Base-by-base conservation (phyloP, 164 flowering plant genomes). In the Magnolia sinica region DNA sequence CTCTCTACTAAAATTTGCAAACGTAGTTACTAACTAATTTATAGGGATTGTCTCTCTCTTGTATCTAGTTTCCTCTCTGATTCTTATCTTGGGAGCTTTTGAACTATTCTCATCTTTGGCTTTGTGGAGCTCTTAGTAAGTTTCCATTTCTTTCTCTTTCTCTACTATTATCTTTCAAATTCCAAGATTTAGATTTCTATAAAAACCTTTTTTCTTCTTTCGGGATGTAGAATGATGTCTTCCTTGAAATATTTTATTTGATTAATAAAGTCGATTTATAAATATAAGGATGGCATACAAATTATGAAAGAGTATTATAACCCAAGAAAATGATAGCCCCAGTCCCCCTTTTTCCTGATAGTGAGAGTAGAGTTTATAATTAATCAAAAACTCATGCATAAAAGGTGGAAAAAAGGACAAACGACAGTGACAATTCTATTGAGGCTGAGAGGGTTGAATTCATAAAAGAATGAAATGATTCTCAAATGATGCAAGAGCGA, bases 81-180 rank as follows among this genome's bases (percentile, higher is more conserved):
- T 72, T 91, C 99, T 65, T 92, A 87, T 82, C 92, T 95, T 78
- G 98, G 97, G 11, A 85, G 91, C 83, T 95, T 95, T 75, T 91
- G 97, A 96, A 94, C 98, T 81, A 90, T 91, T 82, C 84, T 96
- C 83, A 87, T 91, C 79, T 94, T 96, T 82, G 98, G 92, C 64
- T 89, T 90, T 75, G 84, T 96, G n/a, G 99, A 94, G 77, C 91
- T 96, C 78, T 91, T 92, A 58, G 99, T 96, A 87, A 77, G 90
- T 63, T 10, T 50, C 31, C 22, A 7, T 20, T 0, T n/a, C 19
- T 20, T 51, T 70, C 68, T 50, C 55, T 20, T 68, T 50, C 73
- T 61, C 50, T 72, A 19, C 37, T 61, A 27, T 65, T 11, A 55
- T 11, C 61, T 55, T 55, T 16, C 61, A 55, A 55, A 55, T 55